Conservation (phyloP, 1,284 basidiomycete genomes). For the Lignosus rhinocerotis region DNA sequence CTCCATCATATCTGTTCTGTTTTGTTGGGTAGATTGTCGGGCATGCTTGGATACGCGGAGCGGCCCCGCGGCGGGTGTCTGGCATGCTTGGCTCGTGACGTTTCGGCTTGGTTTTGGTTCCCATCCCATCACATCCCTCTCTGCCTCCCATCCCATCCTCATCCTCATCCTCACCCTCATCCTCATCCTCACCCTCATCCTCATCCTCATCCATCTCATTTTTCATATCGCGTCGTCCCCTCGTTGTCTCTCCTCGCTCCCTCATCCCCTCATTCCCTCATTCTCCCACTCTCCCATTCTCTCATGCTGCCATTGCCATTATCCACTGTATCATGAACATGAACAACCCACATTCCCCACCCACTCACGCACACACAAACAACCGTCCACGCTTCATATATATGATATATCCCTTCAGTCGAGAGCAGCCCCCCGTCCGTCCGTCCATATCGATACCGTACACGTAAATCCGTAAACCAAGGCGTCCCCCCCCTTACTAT, state of each 20-base stretch:
- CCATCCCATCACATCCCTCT: not conserved
- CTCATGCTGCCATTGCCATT: not conserved
- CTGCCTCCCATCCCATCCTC: not conserved
- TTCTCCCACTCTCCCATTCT: not conserved
- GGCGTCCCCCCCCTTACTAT: conserved; percentile 4
- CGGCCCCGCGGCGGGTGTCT: not conserved
- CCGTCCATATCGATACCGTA: conserved; percentile 20
- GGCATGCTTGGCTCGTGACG: conserved; percentile 6
- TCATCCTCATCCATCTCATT: not conserved
- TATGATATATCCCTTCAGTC: not conserved
- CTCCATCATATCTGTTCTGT: conserved; percentile 2
- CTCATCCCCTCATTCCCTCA: not conserved
- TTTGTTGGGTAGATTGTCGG: conserved; percentile 15
- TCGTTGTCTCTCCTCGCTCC: conserved; percentile 15
- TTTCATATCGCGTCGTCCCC: conserved; percentile 17
- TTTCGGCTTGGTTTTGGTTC: conserved; percentile 9
- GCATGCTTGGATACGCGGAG: conserved; percentile 5
- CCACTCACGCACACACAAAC: conserved; percentile 11
- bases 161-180: not conserved
- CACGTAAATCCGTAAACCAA: conserved; percentile 17
- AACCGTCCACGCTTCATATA: conserved; percentile 19
- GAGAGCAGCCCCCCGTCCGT: not conserved
- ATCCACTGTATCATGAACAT: conserved; percentile 21
- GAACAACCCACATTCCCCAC: conserved; percentile 2
- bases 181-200: not conserved